These are phyloP conservation scores for Phytophthora megakarya DNA, from an alignment of 352 stramenopile species.

Conservation along the genomic window DNA sequence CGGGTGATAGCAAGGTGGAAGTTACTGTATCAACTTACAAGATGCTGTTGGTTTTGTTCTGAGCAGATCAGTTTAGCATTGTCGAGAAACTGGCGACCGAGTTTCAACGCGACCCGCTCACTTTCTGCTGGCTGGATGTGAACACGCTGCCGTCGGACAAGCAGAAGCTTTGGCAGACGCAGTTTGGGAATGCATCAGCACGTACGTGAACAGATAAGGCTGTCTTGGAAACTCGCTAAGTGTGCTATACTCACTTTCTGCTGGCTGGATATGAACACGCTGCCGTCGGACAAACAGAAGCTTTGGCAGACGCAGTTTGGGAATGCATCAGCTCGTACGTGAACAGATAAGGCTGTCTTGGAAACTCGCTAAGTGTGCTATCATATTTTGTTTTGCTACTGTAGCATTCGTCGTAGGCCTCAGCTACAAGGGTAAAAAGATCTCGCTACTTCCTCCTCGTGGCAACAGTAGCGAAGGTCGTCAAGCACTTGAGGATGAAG, in stretches of 20 bases:
- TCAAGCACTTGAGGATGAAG: constrained; percentile 36
- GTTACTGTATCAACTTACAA: not conserved
- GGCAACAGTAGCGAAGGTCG: constrained; percentile 4
- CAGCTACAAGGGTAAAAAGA: constrained; percentile 71
- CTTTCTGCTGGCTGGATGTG: constrained; percentile 80
- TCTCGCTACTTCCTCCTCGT: constrained; percentile 44
- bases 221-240: too few relatives aligned
- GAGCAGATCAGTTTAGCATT: constrained; percentile 68
- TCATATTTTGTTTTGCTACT: not conserved
- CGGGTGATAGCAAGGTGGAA: not conserved
- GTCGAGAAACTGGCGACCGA: constrained; percentile 70
- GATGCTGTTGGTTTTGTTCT: not conserved
- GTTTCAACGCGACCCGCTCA: constrained; percentile 75
- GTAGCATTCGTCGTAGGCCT: constrained; percentile 67
- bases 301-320: constrained; percentile 62
- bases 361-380: too few relatives aligned
- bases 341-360: too few relatives aligned
- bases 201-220: constrained; percentile 52
- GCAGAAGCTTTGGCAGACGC: constrained; percentile 48
- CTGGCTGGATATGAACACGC: constrained; percentile 63
- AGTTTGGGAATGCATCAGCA: constrained; percentile 38
- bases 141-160: constrained; percentile 31
- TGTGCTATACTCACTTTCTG: constrained; percentile 84
- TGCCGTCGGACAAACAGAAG: constrained; percentile 30
- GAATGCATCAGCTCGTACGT: constrained; percentile 38